These are phyloP conservation scores for Entonaema liquescens DNA, from an alignment of 495 filamentous ascomycete genomes.

Conservation along the genomic window DNA sequence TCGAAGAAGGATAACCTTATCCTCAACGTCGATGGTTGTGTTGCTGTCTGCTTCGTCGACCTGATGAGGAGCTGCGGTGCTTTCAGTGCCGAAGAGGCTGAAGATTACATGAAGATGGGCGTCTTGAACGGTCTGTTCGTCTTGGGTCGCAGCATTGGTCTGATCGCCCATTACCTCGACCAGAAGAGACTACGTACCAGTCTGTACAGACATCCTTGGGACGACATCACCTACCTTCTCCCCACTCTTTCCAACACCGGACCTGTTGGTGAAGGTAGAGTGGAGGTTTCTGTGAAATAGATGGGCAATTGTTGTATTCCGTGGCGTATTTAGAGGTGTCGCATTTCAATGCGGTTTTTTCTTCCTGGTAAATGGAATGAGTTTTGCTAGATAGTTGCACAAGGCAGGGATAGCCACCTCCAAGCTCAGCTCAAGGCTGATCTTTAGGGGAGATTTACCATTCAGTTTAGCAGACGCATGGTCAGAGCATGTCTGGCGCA, in stretches of 20 bases:
- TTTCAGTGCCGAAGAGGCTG: conserved; percentile 83
- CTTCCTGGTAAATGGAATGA: conserved; percentile 7
- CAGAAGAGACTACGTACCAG: conserved; percentile 98
- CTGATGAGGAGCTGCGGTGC: conserved; percentile 97
- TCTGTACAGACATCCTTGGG: conserved; percentile 98
- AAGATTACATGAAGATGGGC: conserved; percentile 90
- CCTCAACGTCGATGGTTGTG: conserved; percentile 96
- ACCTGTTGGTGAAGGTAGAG: conserved; percentile 85
- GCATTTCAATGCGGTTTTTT: conserved; percentile 6
- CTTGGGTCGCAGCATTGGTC: conserved; percentile 91
- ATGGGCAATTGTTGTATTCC: conserved; percentile 18
- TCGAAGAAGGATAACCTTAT: conserved; percentile 99
- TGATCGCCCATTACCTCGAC: conserved; percentile 99
- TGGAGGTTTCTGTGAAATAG: conserved; percentile 77
- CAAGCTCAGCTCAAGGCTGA: conserved; percentile 25
- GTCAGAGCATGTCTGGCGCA: conserved; percentile 14
- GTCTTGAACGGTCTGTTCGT: conserved; percentile 99
- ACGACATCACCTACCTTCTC: conserved; percentile 96
- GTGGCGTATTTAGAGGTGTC: conserved; percentile 27
- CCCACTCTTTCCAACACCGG: conserved; percentile 77
- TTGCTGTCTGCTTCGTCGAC: conserved; percentile 99
- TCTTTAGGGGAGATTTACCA: conserved; percentile 34
- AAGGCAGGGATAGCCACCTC: conserved; percentile 11
- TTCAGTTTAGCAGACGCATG: conserved; percentile 16
- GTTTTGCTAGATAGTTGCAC: conserved; percentile 14